Evolutionary conservation across 1,139 yeast genomes (phyloP).

Genomic region (Wickerhamiella pararugosa): DNA sequence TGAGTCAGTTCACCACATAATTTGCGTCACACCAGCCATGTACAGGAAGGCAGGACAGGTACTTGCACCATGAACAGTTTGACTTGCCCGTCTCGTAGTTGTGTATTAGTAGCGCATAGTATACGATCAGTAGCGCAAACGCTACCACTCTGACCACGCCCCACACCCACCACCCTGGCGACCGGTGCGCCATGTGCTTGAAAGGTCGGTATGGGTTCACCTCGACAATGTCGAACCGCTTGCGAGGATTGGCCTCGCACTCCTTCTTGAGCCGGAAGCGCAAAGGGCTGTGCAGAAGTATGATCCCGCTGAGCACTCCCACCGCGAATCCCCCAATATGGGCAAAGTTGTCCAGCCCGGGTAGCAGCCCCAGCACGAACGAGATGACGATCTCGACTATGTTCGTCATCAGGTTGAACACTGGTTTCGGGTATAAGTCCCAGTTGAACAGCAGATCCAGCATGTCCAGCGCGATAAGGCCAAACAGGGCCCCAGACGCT

Average conservation of each 20-base stretch:
- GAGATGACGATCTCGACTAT: conserved; percentile 44
- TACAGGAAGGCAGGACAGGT: conserved; percentile 57
- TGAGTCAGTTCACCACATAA: conserved; percentile 17
- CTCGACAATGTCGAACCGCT: conserved; percentile 16
- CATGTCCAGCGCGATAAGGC: conserved; percentile 49
- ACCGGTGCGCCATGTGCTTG: conserved; percentile 22
- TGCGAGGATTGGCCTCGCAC: conserved; percentile 11
- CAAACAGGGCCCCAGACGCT: conserved; percentile 63
- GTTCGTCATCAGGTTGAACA: conserved; percentile 33
- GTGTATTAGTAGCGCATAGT: conserved; percentile 35
- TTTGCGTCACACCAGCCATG: conserved; percentile 61
- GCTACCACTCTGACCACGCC: conserved; percentile 32
- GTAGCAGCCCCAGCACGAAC: conserved; percentile 51
- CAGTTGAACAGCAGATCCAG: conserved; percentile 41
- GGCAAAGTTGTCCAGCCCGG: conserved; percentile 63
- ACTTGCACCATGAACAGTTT: conserved; percentile 57
- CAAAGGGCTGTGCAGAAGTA: conserved; percentile 45
- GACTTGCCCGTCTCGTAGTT: conserved; percentile 37
- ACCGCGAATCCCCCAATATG: conserved; percentile 65
- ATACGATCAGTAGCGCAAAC: conserved; percentile 35
- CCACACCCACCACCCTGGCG: conserved; percentile 40
- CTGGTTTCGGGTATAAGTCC: conserved; percentile 32
- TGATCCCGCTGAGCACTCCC: conserved; percentile 40
- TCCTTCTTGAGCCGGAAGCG: conserved; percentile 18
- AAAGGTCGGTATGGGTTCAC: conserved; percentile 16